phyloP scores from a whole-genome alignment of 2,329 filamentous ascomycete species.

The Samsoniella hepiali region DNA sequence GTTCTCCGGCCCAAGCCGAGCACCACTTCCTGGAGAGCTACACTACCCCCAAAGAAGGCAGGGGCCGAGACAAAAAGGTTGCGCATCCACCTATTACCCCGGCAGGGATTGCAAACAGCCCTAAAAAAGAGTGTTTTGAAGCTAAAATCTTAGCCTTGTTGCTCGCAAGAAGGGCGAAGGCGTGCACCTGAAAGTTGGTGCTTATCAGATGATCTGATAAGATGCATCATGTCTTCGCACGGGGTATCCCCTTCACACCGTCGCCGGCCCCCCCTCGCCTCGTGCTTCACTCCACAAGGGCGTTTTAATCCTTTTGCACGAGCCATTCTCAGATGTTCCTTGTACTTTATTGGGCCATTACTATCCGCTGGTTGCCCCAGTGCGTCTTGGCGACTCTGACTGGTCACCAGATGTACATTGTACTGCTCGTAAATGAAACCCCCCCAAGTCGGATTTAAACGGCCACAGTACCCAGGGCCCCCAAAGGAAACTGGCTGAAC shows the following conservation, averaged over 20 bases:
- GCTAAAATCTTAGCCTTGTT: too few species aligned
- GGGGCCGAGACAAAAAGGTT: constrained; percentile 8
- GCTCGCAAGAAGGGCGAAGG: too few species aligned
- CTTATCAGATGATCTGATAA: constrained; percentile 21
- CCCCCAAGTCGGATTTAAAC: constrained; percentile 7
- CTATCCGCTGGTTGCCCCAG: neutral
- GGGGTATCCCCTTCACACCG: neutral
- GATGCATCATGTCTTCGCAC: neutral
- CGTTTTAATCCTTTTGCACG: neutral
- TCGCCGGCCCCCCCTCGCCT: neutral
- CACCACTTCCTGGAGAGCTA: neutral
- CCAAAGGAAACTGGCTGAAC: neutral
- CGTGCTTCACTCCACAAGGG: neutral
- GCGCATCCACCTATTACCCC: neutral
- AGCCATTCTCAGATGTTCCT: neutral
- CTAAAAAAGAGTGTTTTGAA: neutral
- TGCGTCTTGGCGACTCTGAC: neutral
- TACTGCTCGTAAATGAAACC: neutral
- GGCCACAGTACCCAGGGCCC: constrained; percentile 3
- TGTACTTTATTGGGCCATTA: neutral
- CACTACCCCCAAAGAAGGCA: neutral
- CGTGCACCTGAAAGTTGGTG: neutral
- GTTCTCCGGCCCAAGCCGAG: constrained; percentile 11
- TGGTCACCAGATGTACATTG: neutral
- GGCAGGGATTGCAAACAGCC: neutral